A percentile compares a stretch with the other conserved stretches of the same genome.
phyloP scores from a whole-genome alignment of 805 yeast species.

The Candida taoyuanica region DNA sequence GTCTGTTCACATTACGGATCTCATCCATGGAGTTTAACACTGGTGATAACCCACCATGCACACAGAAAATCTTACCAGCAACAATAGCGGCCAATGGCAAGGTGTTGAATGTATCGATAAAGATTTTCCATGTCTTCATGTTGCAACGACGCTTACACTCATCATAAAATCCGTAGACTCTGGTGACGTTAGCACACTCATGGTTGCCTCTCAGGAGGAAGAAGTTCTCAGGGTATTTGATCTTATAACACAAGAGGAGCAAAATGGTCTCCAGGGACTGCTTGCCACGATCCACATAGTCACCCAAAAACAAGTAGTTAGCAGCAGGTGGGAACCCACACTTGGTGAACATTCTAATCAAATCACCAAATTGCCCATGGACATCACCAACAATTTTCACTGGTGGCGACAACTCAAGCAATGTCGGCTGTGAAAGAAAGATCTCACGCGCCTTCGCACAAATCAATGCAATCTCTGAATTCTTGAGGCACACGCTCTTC shows the following conservation, averaged over 20 bases:
- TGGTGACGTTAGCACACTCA: conserved; percentile 89
- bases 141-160: conserved; percentile 88
- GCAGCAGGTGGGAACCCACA: conserved; percentile 81
- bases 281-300: conserved; percentile 95
- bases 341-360: conserved; percentile 73
- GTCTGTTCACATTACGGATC: conserved; percentile 77
- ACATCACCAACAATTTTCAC: conserved; percentile 88
- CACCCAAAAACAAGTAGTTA: conserved; percentile 71
- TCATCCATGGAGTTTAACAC: conserved; percentile 73
- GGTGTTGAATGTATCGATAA: conserved; percentile 94
- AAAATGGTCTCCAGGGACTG: conserved; percentile 85
- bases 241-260: conserved; percentile 69
- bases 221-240: conserved; percentile 85
- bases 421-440: conserved; percentile 83
- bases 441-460: conserved; percentile 88
- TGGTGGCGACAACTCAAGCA: conserved; percentile 80
- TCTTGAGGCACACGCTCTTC: conserved; percentile 81
- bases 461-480: conserved; percentile 80
- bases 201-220: conserved; percentile 90
- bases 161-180: conserved; percentile 94
- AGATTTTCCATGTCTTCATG: conserved; percentile 89
- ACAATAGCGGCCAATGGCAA: conserved; percentile 84
- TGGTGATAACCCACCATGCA: conserved; percentile 94
- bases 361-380: conserved; percentile 93
- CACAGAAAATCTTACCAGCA: conserved; percentile 90